Base-by-base conservation (phyloP, 2,329 filamentous ascomycete species). In the Pseudogymnoascus sp. region DNA sequence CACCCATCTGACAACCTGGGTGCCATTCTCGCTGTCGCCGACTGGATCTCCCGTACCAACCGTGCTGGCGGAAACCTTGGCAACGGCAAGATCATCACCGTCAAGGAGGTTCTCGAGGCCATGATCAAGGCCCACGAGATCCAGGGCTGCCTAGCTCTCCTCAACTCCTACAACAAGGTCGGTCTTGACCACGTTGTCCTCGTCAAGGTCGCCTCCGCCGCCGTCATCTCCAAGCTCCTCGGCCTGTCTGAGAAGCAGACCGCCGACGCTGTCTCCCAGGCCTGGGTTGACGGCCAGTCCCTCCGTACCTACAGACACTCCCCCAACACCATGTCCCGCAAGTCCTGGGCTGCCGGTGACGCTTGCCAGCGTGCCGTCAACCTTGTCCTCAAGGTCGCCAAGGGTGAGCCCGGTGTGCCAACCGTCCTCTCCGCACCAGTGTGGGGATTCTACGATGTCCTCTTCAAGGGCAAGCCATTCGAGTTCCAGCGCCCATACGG, bases 111-210 rank as follows among this genome's bases (percentile, higher is more conserved):
- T 38, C 84, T 99, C 67, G 92, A 97, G 82, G 92, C 84, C 69
- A 97, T 97, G 91, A 95, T 97, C 83, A 96, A 96, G 84, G 94
- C 94, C 69, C 94, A 99, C 77, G 94, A 99, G 77, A 96, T 99
- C 72, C 94, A 99, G 82, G 94, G 94, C 70, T 95, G 92, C 77
- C 81, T 99, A 75, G 94, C 94, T 62, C 84, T 99, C 63, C 88
- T 97, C 78, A 99, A 99, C 84, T 96, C 92, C 60, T 97, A 87
- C 86, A 99, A 99, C 85, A 96, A 93, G 80, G 94, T 97, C 74
- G 94, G 94, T 63, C 82, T 99, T 63, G 94, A 99, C 80, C 94
- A 99, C 78, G 94, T 99, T 66, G 90, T 97, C 60, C 83, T 97
- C 62, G 94, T 99, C 81, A 99, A 99, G 85, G 91, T 97, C 66